Evolutionary conservation across 192 early-diverging fungal genomes (phyloP), one percentile per base, ranked within the genome.

Genomic region (Entophlyctis helioformis): DNA sequence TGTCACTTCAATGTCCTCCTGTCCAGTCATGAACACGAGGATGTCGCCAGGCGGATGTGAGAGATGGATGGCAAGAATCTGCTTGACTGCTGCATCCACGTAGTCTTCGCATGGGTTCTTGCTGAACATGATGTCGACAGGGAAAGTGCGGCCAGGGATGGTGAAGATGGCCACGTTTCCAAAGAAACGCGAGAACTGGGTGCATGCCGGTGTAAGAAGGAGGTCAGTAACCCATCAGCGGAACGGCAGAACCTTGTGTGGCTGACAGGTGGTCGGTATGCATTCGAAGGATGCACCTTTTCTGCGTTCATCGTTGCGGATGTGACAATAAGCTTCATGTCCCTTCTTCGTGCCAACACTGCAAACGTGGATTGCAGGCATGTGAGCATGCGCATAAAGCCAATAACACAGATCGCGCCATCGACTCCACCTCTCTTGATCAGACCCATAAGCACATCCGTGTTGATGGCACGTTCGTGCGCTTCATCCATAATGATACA

Each of bases 401-500:
- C n/a, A n/a, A n/a, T n/a, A n/a, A n/a, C n/a, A n/a, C n/a, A n/a
- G n/a, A n/a, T n/a, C n/a, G n/a, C n/a, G n/a, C n/a, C n/a, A n/a
- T n/a, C n/a, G 7, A 29, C 4, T 10, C 19, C 57, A 79, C 74
- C 57, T 48, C 87, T 77, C 52, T 88, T 93, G 36, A 97, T 61
- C 36, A 98, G 59, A 2, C 89, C 91, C 83, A 98, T 87, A 29
- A 95, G 61, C 0, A 98, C 86, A 60, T 98, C 95, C 0, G 91
- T 98, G 51, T 89, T 81, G 27, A 98, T 60, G 1, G 83, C 74
- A 18, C 95, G 82, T 57, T 98, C 95, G 69, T 98, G 95, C 5
- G 92, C 95, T 59, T 98, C 95, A 60, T 98, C 95, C 72, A 98
- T 87, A 56, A 98, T 90, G 50, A 98, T 95, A 16, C 81, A 81